phyloP scores from a whole-genome alignment of 164 flowering plant species.

The Akebia trifoliata region DNA sequence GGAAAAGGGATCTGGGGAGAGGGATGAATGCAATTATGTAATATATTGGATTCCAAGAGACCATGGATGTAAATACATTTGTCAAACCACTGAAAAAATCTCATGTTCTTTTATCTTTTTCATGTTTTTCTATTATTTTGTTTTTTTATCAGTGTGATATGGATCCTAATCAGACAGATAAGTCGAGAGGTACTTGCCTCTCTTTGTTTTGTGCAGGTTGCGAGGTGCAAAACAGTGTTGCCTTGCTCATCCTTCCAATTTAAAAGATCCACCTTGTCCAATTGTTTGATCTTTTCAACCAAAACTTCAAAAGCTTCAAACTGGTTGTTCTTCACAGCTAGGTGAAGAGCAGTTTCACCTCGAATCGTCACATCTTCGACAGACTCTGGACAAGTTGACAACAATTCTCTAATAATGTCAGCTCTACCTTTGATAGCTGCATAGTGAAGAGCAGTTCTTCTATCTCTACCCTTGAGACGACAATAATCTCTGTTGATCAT shows the following conservation, averaged over 20 bases:
- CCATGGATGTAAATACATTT: too few species aligned
- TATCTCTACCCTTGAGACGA: slow-evolving; percentile 22
- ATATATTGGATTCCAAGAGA: too few species aligned
- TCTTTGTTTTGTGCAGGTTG: slow-evolving; percentile 25
- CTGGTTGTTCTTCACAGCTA: slow-evolving; percentile 34
- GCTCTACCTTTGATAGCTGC: slow-evolving; percentile 32
- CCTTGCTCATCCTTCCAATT: slow-evolving; percentile 31
- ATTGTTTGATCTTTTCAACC: slow-evolving; percentile 17
- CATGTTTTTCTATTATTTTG: too few species aligned
- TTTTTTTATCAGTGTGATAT: too few species aligned
- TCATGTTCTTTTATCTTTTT: too few species aligned
- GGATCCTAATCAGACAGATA: too few species aligned
- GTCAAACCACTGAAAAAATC: too few species aligned
- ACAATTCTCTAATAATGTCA: slow-evolving; percentile 21
- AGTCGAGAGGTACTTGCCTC: too few species aligned
- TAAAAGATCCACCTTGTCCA: slow-evolving; percentile 16
- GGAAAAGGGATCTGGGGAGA: too few species aligned
- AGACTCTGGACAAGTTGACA: slow-evolving; percentile 16
- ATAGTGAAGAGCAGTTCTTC: slow-evolving; percentile 31
- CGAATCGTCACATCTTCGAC: slow-evolving; percentile 22
- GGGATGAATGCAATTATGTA: too few species aligned
- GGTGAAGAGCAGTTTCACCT: slow-evolving; percentile 36
- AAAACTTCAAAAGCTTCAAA: slow-evolving; percentile 22
- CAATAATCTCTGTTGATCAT: slow-evolving; percentile 14
- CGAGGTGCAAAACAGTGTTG: slow-evolving; percentile 37